A percentile compares a stretch with the other conserved stretches of the same genome.
Evolutionary conservation across 1,139 yeast genomes (phyloP).

Genomic region (Yamadazyma jaroonii): DNA sequence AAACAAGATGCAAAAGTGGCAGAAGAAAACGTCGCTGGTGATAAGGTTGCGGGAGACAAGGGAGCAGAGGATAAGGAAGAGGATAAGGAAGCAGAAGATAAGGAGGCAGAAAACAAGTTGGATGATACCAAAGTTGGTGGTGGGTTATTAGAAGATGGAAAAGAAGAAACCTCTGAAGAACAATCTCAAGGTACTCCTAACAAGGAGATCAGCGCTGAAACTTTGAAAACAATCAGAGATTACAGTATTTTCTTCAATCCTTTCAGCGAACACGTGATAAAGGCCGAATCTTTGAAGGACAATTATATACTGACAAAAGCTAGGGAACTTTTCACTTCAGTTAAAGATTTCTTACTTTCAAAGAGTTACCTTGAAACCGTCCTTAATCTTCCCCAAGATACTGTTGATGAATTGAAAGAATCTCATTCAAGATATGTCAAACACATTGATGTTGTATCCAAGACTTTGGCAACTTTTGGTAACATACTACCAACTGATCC

Average conservation of each 20-base stretch:
- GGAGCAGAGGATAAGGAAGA: background rate
- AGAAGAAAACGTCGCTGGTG: too few relatives aligned
- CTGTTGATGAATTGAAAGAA: constrained; percentile 27
- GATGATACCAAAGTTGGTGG: too few relatives aligned
- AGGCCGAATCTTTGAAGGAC: constrained; percentile 32
- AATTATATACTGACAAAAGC: constrained; percentile 34
- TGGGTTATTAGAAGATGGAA: background rate
- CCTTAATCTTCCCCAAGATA: constrained; percentile 33
- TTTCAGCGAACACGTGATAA: constrained; percentile 26
- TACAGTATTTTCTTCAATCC: constrained; percentile 31
- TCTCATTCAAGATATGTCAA: constrained; percentile 33
- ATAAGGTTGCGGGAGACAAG: background rate
- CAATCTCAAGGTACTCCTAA: background rate
- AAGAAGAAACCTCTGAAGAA: too few relatives aligned
- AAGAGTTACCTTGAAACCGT: constrained; percentile 40
- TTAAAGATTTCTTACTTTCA: constrained; percentile 28
- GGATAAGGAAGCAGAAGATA: too few relatives aligned
- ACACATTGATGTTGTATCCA: constrained; percentile 29
- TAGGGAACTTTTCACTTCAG: constrained; percentile 25
- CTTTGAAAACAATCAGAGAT: constrained; percentile 21
- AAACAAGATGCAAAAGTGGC: too few relatives aligned
- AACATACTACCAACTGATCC: constrained; percentile 30
- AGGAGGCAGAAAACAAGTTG: too few relatives aligned
- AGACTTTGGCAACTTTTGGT: constrained; percentile 39
- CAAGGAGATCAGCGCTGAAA: background rate